Evolutionary conservation across 1,284 basidiomycete genomes (phyloP).

Genomic region (Afroboletus lepidellus): DNA sequence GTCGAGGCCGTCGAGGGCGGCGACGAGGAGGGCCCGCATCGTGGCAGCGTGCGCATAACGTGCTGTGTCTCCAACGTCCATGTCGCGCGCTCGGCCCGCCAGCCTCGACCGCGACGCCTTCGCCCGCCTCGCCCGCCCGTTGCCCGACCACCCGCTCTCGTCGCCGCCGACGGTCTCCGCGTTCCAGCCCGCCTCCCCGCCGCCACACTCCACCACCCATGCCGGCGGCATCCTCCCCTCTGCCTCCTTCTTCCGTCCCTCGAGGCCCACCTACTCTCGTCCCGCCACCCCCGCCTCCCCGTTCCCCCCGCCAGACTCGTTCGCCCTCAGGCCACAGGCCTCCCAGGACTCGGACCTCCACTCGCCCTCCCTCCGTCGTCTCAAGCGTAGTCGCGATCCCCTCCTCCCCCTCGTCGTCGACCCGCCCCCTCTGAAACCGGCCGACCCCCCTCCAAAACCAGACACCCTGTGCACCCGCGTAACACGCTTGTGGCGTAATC

Average conservation of each 20-base stretch:
- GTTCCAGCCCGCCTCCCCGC: conserved; percentile 25
- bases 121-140: conserved; percentile 1
- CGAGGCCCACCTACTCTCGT: conserved; percentile 47
- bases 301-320: conserved; percentile 14
- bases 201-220: conserved; percentile 45
- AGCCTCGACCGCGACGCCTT: conserved; percentile 22
- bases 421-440: conserved; percentile 15
- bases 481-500: conserved; percentile 53
- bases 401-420: conserved; percentile 50
- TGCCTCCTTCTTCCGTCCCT: conserved; percentile 71
- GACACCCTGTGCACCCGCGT: conserved; percentile 50
- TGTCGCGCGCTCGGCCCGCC: conserved; percentile 9
- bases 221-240: conserved; percentile 72
- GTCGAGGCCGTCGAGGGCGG: conserved; percentile 48
- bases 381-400: conserved; percentile 66
- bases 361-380: conserved; percentile 33
- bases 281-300: conserved; percentile 30
- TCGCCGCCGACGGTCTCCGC: conserved; percentile 30
- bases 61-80: not conserved
- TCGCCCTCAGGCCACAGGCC: conserved; percentile 10
- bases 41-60: conserved; percentile 7
- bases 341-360: conserved; percentile 33
- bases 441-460: conserved; percentile 15
- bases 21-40: conserved; percentile 46
- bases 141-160: conserved; percentile 24